Conservation (phyloP, 768 basidiomycete species). For the Trametes cinnabarina region DNA sequence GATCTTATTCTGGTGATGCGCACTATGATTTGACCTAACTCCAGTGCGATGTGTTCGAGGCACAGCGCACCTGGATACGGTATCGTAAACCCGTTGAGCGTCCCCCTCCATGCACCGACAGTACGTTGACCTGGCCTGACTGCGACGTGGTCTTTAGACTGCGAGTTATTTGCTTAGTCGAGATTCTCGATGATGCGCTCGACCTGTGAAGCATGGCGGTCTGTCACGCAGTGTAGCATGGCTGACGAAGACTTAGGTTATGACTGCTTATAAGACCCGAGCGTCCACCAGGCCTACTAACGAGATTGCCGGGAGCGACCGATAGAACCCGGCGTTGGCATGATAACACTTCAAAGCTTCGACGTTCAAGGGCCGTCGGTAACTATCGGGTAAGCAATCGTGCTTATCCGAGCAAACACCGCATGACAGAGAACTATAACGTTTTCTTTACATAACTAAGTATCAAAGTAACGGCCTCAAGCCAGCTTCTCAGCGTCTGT, state of each 20-base stretch:
- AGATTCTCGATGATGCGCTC: too few relatives aligned
- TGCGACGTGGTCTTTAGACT: not conserved
- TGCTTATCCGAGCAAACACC: too few relatives aligned
- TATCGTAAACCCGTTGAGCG: not conserved
- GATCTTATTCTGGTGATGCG: slow-evolving; percentile 49
- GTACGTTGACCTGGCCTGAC: slow-evolving; percentile 1
- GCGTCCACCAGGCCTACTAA: too few relatives aligned
- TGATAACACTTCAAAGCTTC: too few relatives aligned
- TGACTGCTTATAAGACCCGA: too few relatives aligned
- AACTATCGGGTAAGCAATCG: too few relatives aligned
- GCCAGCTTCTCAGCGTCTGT: not conserved
- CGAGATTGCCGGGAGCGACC: too few relatives aligned
- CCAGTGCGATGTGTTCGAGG: not conserved
- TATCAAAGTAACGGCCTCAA: too few relatives aligned
- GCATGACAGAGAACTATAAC: too few relatives aligned
- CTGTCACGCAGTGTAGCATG: not conserved
- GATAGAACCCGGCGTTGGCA: too few relatives aligned
- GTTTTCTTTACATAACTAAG: too few relatives aligned
- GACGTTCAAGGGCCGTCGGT: too few relatives aligned
- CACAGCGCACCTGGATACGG: slow-evolving; percentile 8
- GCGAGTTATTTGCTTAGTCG: not conserved
- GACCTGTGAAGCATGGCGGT: slow-evolving; percentile 7
- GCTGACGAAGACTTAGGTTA: not conserved
- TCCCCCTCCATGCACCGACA: not conserved
- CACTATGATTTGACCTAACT: not conserved